Base-by-base conservation (phyloP, 768 basidiomycete genomes). In the Leccinum subtestaceum region DNA sequence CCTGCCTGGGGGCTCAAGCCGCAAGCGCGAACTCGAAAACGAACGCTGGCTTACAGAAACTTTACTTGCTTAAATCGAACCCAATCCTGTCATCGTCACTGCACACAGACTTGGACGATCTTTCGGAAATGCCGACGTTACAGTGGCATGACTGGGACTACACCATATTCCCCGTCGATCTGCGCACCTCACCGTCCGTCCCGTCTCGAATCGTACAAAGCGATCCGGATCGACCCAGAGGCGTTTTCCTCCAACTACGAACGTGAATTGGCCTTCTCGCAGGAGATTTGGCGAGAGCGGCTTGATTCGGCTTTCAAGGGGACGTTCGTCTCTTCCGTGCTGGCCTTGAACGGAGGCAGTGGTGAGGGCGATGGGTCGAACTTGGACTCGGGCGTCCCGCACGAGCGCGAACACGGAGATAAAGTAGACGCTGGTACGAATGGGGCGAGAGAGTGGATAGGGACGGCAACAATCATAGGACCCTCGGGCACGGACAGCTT, bases 171-270 rank as follows among this genome's bases (percentile, higher is more conserved):
- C 50, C 71, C 27, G 43, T 69, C 45, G 15, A 65, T 25, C 32
- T 45, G 6, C 60, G 57, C 17, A 4, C 53, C 45, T 57, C 70
- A n/a, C 25, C 25, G 25, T 27, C 31, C 63, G 27, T 55, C 60
- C 32, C 72, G 74, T 25, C 53, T 80, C 43, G 51, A 51, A 9
- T 53, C 60, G 12, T 72, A 60, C 49, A 70, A 61, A 53, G 5
- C 32, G 2, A 60, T 72, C 38, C 57, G 71, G 50, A 32, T 55
- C 12, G 65, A 73, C 34, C 67, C 67, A 1, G 53, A 55, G 8
- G 58, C 58, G 3, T 74, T 72, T 27, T 5, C 5, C 1, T 69
- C 72, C 27, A 67, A 25, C 25, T 67, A 72, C 15, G 58, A 59
- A n/a, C 57, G 58, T 34, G 70, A 72, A 49, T 47, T 49, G 15